Conservation (phyloP, 371 early-diverging fungal species). For the Thermomucor indicae-seudaticae region DNA sequence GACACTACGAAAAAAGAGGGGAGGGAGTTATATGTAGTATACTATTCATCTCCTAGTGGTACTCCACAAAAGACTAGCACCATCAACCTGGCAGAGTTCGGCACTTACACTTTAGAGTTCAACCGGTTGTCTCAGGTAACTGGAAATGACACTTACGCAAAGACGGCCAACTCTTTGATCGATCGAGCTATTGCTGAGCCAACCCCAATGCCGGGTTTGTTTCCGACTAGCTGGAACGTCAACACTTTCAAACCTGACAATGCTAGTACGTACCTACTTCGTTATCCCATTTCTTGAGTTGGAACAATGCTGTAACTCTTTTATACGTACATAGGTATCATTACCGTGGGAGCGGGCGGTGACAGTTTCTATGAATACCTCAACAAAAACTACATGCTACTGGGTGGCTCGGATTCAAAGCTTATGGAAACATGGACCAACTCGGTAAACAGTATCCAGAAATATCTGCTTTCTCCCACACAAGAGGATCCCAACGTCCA, state of each 20-base stretch:
- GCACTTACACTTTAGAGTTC: constrained; percentile 85
- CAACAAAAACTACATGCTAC: constrained; percentile 59
- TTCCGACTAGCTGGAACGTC: constrained; percentile 53
- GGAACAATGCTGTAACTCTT: not conserved
- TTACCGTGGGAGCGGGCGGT: constrained; percentile 59
- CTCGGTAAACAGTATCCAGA: constrained; percentile 40
- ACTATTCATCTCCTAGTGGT: not conserved
- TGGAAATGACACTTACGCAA: constrained; percentile 61
- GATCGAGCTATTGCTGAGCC: constrained; percentile 22
- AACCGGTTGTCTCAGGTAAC: constrained; percentile 78
- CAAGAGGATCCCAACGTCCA: constrained; percentile 24
- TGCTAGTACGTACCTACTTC: constrained; percentile 22
- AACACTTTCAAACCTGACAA: constrained; percentile 35
- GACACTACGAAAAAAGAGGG: not conserved
- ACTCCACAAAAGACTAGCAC: constrained; percentile 14
- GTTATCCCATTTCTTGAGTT: not conserved
- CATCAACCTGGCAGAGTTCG: constrained; percentile 79
- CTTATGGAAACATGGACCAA: constrained; percentile 35
- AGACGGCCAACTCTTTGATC: constrained; percentile 60
- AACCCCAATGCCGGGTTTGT: constrained; percentile 63
- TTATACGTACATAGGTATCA: constrained; percentile 12
- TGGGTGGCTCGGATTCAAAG: constrained; percentile 45
- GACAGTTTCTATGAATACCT: constrained; percentile 91
- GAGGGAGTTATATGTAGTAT: not conserved
- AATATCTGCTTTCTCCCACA: constrained; percentile 39